These are phyloP conservation scores for Melanogaster broomeanus DNA, from an alignment of 768 basidiomycete species.

Conservation along the genomic window DNA sequence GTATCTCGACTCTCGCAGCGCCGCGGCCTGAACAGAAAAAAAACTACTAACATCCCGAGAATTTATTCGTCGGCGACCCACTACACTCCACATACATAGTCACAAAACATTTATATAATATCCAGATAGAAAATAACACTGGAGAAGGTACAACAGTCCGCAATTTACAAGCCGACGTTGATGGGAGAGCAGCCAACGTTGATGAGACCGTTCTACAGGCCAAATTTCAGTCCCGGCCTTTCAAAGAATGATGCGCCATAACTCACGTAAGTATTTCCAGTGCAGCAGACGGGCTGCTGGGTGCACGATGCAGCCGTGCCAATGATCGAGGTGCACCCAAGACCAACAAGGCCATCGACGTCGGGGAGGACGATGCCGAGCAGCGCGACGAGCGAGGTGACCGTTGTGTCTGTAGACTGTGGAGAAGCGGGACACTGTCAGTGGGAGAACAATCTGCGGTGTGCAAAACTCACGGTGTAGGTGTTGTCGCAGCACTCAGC, in stretches of 20 bases:
- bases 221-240: neutral
- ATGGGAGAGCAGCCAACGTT: constrained; percentile 6
- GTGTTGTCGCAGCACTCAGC: constrained; percentile 15
- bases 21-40: too few species aligned
- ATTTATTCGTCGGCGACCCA: too few species aligned
- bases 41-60: too few species aligned
- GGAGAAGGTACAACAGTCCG: too few species aligned
- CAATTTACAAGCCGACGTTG: neutral
- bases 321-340: constrained; percentile 38
- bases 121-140: too few species aligned
- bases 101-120: too few species aligned
- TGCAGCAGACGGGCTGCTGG: constrained; percentile 48
- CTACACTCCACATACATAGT: too few species aligned
- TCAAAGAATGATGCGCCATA: constrained; percentile 22
- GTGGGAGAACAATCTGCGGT: neutral
- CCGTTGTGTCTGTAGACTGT: neutral
- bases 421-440: neutral
- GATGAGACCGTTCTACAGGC: constrained; percentile 1
- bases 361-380: neutral
- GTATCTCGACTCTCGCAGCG: too few species aligned
- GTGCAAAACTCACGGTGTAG: neutral
- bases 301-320: constrained; percentile 27
- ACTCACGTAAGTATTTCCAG: constrained; percentile 45
- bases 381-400: neutral
- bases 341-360: constrained; percentile 23